Evolutionary conservation across 257 asterid genomes (phyloP).

Genomic region (Jasminum sambac): DNA sequence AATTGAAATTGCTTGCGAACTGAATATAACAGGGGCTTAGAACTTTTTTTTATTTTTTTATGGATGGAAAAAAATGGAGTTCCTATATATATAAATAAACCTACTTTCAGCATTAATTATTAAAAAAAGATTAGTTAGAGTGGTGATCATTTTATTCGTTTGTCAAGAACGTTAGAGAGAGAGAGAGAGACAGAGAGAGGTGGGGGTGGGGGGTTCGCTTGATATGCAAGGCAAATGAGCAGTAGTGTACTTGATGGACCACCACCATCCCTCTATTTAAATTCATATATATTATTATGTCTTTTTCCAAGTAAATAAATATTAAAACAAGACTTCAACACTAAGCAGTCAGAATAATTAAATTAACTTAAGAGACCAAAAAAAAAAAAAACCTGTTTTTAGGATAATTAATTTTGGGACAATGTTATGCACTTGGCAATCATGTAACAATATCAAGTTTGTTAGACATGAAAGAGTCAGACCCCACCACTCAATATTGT

Average conservation of each 20-base stretch:
- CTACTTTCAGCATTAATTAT: background rate
- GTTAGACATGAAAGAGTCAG: slow-evolving; percentile 23
- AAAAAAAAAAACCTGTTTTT: too few species aligned
- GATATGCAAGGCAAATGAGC: slow-evolving; percentile 84
- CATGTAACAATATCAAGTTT: slow-evolving; percentile 22
- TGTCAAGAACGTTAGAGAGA: background rate
- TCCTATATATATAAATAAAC: background rate
- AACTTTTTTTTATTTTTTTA: background rate
- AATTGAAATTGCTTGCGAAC: background rate
- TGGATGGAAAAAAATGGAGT: background rate
- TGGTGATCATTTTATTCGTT: background rate
- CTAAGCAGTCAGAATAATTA: slow-evolving; percentile 31
- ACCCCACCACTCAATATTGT: slow-evolving; percentile 28
- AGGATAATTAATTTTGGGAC: slow-evolving; percentile 15
- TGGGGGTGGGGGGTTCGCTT: slow-evolving; percentile 54
- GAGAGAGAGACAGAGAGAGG: slow-evolving; percentile 36
- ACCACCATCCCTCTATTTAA: slow-evolving; percentile 42
- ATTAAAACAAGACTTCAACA: slow-evolving; percentile 34
- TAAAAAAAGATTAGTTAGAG: background rate
- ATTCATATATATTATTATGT: background rate
- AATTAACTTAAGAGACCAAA: background rate
- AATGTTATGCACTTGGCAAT: slow-evolving; percentile 15
- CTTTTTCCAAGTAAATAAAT: background rate
- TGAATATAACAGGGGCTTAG: background rate
- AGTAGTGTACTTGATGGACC: slow-evolving; percentile 68